These are phyloP conservation scores for Citrus inodora DNA, from an alignment of 345 rosid species.

Conservation along the genomic window DNA sequence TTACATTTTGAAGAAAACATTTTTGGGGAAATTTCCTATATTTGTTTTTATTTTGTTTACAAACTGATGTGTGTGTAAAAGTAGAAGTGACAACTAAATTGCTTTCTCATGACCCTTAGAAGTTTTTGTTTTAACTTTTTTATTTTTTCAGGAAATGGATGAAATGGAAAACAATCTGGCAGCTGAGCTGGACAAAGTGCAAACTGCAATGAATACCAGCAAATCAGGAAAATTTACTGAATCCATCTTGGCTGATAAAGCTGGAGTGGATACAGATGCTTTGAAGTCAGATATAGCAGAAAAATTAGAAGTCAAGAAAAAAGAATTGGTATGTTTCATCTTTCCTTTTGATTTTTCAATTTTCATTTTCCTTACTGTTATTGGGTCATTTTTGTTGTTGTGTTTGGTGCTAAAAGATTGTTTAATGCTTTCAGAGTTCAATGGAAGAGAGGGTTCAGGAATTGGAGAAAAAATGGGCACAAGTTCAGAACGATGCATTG, in stretches of 20 bases:
- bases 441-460: constrained; percentile 64
- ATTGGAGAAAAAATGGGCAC: constrained; percentile 71
- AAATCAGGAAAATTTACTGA: constrained; percentile 33
- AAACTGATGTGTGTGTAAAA: neutral
- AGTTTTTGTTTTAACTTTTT: neutral
- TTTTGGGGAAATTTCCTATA: neutral
- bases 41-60: neutral
- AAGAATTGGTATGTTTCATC: constrained; percentile 49
- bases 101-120: neutral
- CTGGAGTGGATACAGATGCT: constrained; percentile 40
- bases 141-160: constrained; percentile 62
- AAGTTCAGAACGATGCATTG: constrained; percentile 61
- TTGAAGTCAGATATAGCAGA: constrained; percentile 40
- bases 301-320: constrained; percentile 72
- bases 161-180: constrained; percentile 46
- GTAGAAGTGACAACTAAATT: neutral
- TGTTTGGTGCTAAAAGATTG: constrained; percentile 9
- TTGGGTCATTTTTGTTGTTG: neutral
- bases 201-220: constrained; percentile 27
- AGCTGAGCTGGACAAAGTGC: constrained; percentile 49
- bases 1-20: neutral
- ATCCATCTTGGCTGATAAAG: constrained; percentile 27
- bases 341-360: constrained; percentile 12
- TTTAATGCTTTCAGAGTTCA: constrained; percentile 51
- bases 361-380: neutral